Conservation (phyloP, 1,284 basidiomycete genomes). For the Porodaedalea pini region DNA sequence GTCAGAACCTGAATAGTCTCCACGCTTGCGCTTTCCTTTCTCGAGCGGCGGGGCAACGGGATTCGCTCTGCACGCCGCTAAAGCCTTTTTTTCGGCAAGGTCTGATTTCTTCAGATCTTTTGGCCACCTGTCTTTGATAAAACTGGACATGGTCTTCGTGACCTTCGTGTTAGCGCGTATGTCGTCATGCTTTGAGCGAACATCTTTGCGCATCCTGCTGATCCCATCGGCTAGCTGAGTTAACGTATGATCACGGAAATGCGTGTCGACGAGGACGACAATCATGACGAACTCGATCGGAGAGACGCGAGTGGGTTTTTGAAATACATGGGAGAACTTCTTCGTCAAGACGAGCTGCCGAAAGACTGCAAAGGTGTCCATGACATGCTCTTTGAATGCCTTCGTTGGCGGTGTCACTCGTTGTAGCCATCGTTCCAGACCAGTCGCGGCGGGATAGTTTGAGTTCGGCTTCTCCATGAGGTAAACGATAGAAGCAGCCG, state of each 20-base stretch:
- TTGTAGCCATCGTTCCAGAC: slow-evolving; percentile 57
- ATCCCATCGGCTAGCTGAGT: slow-evolving; percentile 50
- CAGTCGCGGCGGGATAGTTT: slow-evolving; percentile 46
- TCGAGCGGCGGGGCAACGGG: background rate
- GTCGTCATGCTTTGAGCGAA: slow-evolving; percentile 53
- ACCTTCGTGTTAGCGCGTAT: slow-evolving; percentile 56
- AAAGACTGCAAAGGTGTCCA: slow-evolving; percentile 48
- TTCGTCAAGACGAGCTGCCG: slow-evolving; percentile 46
- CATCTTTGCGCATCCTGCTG: slow-evolving; percentile 46
- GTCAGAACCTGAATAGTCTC: background rate
- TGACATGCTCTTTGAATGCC: slow-evolving; percentile 48
- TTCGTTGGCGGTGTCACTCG: slow-evolving; percentile 41
- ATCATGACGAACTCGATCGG: slow-evolving; percentile 75
- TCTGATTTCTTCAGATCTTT: slow-evolving; percentile 6
- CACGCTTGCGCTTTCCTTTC: slow-evolving; percentile 2
- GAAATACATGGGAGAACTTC: slow-evolving; percentile 42
- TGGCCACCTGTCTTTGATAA: slow-evolving; percentile 34
- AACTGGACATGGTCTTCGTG: slow-evolving; percentile 51
- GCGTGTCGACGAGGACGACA: slow-evolving; percentile 39
- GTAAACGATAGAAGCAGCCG: slow-evolving; percentile 60
- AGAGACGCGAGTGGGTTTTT: slow-evolving; percentile 51
- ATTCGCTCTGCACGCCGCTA: background rate
- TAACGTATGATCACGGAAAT: slow-evolving; percentile 38
- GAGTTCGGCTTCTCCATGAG: slow-evolving; percentile 53
- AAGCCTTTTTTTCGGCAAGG: slow-evolving; percentile 1